These are phyloP conservation scores for Pestalotiopsis sp. DNA, from an alignment of 2,329 filamentous ascomycete species.

Conservation along the genomic window DNA sequence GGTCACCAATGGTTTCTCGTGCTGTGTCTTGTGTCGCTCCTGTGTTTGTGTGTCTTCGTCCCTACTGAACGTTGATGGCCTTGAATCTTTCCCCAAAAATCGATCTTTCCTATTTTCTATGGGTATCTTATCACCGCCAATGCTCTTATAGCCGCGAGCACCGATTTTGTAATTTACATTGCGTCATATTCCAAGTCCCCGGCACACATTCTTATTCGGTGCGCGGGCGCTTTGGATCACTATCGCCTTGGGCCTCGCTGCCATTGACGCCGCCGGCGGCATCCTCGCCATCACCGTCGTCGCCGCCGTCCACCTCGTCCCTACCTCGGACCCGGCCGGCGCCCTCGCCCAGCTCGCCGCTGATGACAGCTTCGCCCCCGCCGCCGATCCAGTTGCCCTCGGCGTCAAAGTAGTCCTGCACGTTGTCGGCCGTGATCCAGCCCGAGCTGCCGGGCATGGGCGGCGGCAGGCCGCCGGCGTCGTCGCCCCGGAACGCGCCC, in stretches of 20 bases:
- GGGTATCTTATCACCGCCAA: too few relatives aligned
- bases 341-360: slow-evolving; percentile 61
- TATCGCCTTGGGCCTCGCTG: slow-evolving; percentile 36
- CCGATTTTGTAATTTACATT: neutral
- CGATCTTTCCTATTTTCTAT: too few relatives aligned
- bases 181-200: neutral
- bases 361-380: slow-evolving; percentile 36
- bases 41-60: neutral
- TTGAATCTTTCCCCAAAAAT: too few relatives aligned
- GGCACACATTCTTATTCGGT: slow-evolving; percentile 23
- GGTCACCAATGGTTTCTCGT: neutral
- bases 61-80: too few relatives aligned
- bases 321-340: slow-evolving; percentile 57
- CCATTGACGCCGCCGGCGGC: slow-evolving; percentile 43
- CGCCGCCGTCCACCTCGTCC: slow-evolving; percentile 51
- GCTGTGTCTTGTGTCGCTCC: neutral
- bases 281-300: slow-evolving; percentile 12
- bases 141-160: neutral
- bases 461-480: slow-evolving; percentile 57
- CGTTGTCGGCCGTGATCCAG: slow-evolving; percentile 92
- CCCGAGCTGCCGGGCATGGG: slow-evolving; percentile 72
- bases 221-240: slow-evolving; percentile 31
- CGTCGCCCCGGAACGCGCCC: slow-evolving; percentile 51
- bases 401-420: slow-evolving; percentile 78
- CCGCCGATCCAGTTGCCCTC: slow-evolving; percentile 74